Percentiles rank a stretch among this genome's conserved stretches.
These are phyloP conservation scores for Puccinia coronata DNA, from an alignment of 1,284 basidiomycete genomes.

Conservation along the genomic window DNA sequence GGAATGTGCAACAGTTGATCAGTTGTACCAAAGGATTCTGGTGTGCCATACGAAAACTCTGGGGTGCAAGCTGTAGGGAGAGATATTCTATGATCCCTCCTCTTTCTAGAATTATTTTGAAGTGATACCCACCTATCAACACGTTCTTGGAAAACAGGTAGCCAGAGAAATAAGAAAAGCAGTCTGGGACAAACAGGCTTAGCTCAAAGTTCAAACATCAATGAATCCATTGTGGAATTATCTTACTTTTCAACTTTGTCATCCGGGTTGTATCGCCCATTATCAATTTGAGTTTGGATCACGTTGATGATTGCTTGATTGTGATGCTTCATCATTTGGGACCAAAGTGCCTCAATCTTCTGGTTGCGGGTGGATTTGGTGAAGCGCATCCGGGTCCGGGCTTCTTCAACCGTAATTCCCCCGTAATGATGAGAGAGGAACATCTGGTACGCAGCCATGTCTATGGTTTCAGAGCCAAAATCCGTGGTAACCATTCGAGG, in stretches of 20 bases:
- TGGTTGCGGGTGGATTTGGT: slow-evolving; percentile 29
- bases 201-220: neutral
- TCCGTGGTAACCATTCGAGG: neutral
- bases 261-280: neutral
- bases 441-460: slow-evolving; percentile 29
- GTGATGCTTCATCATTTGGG: slow-evolving; percentile 4
- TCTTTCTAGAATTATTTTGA: neutral
- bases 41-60: slow-evolving; percentile 9
- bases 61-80: neutral
- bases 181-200: neutral
- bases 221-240: too few species aligned
- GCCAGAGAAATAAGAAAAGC: neutral
- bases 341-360: slow-evolving; percentile 34
- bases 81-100: neutral
- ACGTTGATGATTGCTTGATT: slow-evolving; percentile 13
- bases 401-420: slow-evolving; percentile 7
- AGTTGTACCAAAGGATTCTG: neutral
- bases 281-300: neutral
- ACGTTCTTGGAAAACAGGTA: neutral
- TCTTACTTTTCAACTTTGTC: slow-evolving; percentile 15
- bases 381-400: neutral
- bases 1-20: neutral
- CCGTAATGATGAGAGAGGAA: neutral
- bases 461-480: slow-evolving; percentile 5
- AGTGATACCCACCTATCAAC: neutral